Percentiles rank a stretch among this genome's conserved stretches.
phyloP scores from a whole-genome alignment of 306 rosid species.

The Rosa multiflora region DNA sequence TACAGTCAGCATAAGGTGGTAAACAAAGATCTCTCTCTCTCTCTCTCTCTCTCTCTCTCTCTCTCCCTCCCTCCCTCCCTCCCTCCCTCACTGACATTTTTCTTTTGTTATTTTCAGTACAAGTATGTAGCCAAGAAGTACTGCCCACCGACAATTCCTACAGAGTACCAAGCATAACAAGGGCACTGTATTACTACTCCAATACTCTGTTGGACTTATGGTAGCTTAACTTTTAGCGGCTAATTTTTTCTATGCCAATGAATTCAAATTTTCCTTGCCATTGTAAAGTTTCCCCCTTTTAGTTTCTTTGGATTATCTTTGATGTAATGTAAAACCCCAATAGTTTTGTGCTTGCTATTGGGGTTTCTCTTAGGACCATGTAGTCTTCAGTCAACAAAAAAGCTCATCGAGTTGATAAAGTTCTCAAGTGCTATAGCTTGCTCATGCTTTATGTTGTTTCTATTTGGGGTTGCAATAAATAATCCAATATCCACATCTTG shows the following conservation, averaged over 20 bases:
- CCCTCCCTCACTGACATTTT: neutral
- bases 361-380: conserved; percentile 9
- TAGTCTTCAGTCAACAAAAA: conserved; percentile 6
- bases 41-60: neutral
- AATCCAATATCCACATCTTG: neutral
- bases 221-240: conserved; percentile 22
- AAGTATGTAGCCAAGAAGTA: conserved; percentile 81
- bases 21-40: neutral
- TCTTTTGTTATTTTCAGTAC: conserved; percentile 50
- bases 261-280: conserved; percentile 15
- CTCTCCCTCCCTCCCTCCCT: neutral
- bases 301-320: conserved; percentile 1
- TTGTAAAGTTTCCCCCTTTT: conserved; percentile 32
- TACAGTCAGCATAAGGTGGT: conserved; percentile 73
- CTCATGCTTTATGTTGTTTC: neutral
- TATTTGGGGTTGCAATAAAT: neutral
- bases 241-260: conserved; percentile 22
- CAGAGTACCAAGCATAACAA: conserved; percentile 55
- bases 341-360: conserved; percentile 23
- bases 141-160: conserved; percentile 67
- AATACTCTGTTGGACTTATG: conserved; percentile 47
- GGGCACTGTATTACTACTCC: conserved; percentile 25
- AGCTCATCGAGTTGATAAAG: conserved; percentile 6
- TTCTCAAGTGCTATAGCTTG: neutral
- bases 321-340: conserved; percentile 16